Evolutionary conservation across 1,284 basidiomycete species (phyloP).

Genomic region (Mycena sp.): DNA sequence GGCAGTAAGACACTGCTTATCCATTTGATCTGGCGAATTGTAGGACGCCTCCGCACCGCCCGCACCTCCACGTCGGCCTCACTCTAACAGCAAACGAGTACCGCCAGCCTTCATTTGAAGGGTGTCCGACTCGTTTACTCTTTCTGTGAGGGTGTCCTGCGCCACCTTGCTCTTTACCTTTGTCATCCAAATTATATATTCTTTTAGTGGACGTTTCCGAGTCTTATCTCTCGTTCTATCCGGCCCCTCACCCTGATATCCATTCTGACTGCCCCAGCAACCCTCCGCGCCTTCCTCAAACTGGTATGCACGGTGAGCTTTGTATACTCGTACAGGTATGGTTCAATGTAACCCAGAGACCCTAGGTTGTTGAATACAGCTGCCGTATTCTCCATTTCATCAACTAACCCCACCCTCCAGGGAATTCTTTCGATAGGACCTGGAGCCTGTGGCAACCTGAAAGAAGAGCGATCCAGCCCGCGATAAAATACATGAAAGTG

Average conservation of each 20-base stretch:
- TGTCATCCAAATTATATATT: background rate
- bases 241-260: background rate
- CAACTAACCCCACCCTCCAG: background rate
- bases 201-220: no score
- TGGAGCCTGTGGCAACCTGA: background rate
- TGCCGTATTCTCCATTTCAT: background rate
- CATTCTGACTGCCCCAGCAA: background rate
- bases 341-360: background rate
- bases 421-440: background rate
- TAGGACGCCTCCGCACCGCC: background rate
- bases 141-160: background rate
- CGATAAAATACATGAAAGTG: background rate
- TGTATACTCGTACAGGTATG: background rate
- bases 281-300: conserved; percentile 1
- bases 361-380: background rate
- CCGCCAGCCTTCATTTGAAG: conserved; percentile 8
- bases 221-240: background rate
- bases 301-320: background rate
- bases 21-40: no score
- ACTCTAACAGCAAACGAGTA: background rate
- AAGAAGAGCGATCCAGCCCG: background rate
- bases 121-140: conserved; percentile 6
- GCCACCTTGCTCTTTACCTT: conserved; percentile 5
- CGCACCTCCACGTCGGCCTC: background rate
- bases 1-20: no score